Percentiles rank a stretch among this genome's conserved stretches.
phyloP scores from a whole-genome alignment of 164 flowering plant species.

The Vitis rotundifolia region DNA sequence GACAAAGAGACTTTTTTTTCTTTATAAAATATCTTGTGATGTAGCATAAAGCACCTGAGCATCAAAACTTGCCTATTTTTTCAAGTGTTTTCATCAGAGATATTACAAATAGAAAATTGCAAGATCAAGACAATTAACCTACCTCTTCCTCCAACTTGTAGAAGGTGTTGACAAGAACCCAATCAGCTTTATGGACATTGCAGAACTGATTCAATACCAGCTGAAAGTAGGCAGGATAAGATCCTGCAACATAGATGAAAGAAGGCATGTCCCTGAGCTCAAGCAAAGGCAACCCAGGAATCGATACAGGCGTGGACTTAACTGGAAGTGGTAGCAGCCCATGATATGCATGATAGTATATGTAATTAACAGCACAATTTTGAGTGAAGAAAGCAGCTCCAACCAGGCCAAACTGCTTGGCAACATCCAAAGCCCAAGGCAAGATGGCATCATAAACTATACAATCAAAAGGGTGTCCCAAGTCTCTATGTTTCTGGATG shows the following conservation, averaged over 20 bases:
- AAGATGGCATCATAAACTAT: slow-evolving; percentile 42
- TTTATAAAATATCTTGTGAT: too few relatives aligned
- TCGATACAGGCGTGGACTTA: slow-evolving; percentile 9
- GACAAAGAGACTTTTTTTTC: too few relatives aligned
- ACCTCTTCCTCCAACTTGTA: slow-evolving; percentile 42
- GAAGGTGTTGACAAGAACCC: slow-evolving; percentile 33
- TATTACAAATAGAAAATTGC: too few relatives aligned
- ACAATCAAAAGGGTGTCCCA: slow-evolving; percentile 24
- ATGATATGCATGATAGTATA: slow-evolving; percentile 22
- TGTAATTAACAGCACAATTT: slow-evolving; percentile 26
- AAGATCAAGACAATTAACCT: not conserved
- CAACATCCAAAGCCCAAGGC: slow-evolving; percentile 43
- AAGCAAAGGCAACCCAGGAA: slow-evolving; percentile 30
- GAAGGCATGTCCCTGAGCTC: slow-evolving; percentile 35
- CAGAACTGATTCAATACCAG: slow-evolving; percentile 31
- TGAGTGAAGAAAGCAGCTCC: slow-evolving; percentile 38
- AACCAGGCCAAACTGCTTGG: slow-evolving; percentile 19
- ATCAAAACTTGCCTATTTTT: too few relatives aligned
- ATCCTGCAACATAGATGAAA: slow-evolving; percentile 15
- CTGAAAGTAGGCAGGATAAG: slow-evolving; percentile 33
- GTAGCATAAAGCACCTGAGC: not conserved
- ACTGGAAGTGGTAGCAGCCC: slow-evolving; percentile 18
- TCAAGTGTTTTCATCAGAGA: too few relatives aligned
- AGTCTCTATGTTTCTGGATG: slow-evolving; percentile 14
- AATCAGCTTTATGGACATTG: slow-evolving; percentile 34